Conservation (phyloP, 2,329 filamentous ascomycete species). For the Epichloe glyceriae region DNA sequence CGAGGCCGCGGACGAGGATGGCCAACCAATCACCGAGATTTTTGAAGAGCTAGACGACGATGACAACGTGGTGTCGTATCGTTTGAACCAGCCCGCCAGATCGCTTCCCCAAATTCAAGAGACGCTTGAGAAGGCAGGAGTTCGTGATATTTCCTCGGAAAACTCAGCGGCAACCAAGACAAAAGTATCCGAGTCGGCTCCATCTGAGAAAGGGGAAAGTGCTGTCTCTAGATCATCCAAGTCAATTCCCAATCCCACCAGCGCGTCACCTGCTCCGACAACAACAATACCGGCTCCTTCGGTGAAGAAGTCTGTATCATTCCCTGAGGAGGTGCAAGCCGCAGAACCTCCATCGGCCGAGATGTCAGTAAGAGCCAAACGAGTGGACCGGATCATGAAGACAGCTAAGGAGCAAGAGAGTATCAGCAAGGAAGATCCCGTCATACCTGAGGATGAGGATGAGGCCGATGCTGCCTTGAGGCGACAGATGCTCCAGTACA, state of each 20-base stretch:
- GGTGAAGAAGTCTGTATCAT: conserved; percentile 47
- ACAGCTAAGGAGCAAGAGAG: conserved; percentile 41
- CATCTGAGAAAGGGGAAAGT: neutral
- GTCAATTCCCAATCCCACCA: neutral
- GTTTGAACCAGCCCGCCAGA: conserved; percentile 53
- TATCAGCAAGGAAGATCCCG: conserved; percentile 27
- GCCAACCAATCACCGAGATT: conserved; percentile 77
- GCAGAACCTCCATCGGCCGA: conserved; percentile 12
- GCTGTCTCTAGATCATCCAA: neutral
- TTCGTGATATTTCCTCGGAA: conserved; percentile 30
- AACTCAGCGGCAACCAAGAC: conserved; percentile 2
- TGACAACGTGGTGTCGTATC: conserved; percentile 65
- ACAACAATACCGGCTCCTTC: neutral
- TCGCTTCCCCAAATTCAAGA: conserved; percentile 56
- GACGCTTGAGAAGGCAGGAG: conserved; percentile 63
- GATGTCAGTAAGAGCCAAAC: conserved; percentile 29
- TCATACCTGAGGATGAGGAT: conserved; percentile 63
- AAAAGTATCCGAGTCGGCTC: neutral
- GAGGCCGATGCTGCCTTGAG: conserved; percentile 69
- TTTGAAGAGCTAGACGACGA: conserved; percentile 85
- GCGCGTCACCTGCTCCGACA: neutral
- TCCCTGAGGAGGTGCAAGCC: conserved; percentile 41
- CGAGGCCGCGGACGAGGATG: conserved; percentile 51
- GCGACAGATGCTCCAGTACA: conserved; percentile 82
- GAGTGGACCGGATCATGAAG: conserved; percentile 43